phyloP scores from a whole-genome alignment of 1,284 basidiomycete genomes.

The Hymenochaete sp. region DNA sequence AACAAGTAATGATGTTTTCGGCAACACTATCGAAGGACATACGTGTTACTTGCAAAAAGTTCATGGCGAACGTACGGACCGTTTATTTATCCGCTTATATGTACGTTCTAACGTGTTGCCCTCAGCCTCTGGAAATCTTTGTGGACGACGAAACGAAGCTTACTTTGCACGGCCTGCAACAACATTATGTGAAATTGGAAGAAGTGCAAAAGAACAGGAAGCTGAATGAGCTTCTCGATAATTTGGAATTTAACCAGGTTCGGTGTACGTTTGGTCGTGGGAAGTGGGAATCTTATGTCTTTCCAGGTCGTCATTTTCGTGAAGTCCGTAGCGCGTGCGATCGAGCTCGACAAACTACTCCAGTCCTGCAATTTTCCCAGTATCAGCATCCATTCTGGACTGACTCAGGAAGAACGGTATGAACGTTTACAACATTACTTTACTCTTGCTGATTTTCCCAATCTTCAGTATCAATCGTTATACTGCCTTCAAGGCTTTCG shows the following conservation, averaged over 20 bases:
- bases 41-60: conserved; percentile 97
- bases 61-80: conserved; percentile 91
- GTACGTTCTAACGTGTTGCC: not conserved
- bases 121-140: conserved; percentile 96
- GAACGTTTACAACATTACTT: conserved; percentile 25
- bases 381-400: conserved; percentile 93
- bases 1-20: conserved; percentile 99
- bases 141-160: conserved; percentile 99
- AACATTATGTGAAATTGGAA: conserved; percentile 96
- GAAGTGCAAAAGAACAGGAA: conserved; percentile 97
- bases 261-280: conserved; percentile 18
- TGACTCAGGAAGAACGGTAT: conserved; percentile 92
- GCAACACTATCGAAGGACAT: conserved; percentile 98
- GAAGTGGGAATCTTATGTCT: conserved; percentile 2
- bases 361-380: conserved; percentile 98
- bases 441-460: conserved; percentile 11
- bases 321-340: conserved; percentile 94
- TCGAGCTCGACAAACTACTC: conserved; percentile 92
- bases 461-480: conserved; percentile 81
- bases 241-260: conserved; percentile 97
- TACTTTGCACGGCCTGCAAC: conserved; percentile 96
- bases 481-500: conserved; percentile 98
- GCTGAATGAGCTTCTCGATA: conserved; percentile 93
- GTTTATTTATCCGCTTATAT: not conserved
- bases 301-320: conserved; percentile 96